Base-by-base conservation (phyloP, 352 stramenopile species). In the Pythium grandisporangium region DNA sequence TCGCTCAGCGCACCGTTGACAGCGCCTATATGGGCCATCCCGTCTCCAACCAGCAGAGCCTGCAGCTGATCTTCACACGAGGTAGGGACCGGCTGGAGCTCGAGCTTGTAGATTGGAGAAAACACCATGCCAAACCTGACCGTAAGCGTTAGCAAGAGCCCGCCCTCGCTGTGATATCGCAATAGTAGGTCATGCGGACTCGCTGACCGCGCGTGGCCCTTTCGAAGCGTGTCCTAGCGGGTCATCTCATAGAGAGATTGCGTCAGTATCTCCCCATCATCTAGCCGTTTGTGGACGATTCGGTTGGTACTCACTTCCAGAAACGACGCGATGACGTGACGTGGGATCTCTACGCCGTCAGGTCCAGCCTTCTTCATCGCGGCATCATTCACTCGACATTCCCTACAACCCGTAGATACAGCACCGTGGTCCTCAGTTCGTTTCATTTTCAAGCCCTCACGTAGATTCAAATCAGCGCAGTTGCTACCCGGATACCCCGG, bases 51-150 rank as follows among this genome's bases (percentile, higher is more conserved):
- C 14, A 49, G 30, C 34, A 41, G 42, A 5, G 42, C 33, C 16
- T 49, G 30, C 5, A 49, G 32, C 19, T 34, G 14, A 21, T 49
- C 42, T 23, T 49, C 42, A 5, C 21, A 4, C 4, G 30, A 41
- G 20, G 33, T 8, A 11, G 30, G 4, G 13, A 19, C 23, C 12
- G 17, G 30, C 12, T 39, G 22, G 6, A 49, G 30, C 6, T 20
- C 4, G 3, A 49, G 30, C 20, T 5, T 23, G 22, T 41, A 49
- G 3, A 25, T 39, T 21, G 42, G 30, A 10, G 42, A 17, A 17
- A 49, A 41, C 30, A 39, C 16, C 21, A 32, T 12, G 19, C 42
- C 42, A 24, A 49, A 49, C 21, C 39, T 32, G 11, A 49, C 30
- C 22, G 42, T 41, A 5, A 49, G 25, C 30, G 22, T 21, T 13